Conservation (phyloP, 1,139 yeast genomes). For the Saccharomycopsis phalli region DNA sequence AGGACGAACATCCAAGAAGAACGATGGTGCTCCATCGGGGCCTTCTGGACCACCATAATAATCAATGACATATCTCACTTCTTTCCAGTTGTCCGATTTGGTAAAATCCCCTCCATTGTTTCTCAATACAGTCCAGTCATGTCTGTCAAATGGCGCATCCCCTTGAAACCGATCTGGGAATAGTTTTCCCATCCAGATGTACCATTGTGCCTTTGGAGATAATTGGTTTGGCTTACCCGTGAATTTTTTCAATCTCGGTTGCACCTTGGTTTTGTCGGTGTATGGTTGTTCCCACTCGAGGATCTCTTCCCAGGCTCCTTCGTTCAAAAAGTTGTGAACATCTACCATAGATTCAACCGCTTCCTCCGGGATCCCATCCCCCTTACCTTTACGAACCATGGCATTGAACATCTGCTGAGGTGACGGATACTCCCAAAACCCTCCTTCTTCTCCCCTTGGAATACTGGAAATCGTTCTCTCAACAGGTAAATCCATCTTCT, state of each 20-base stretch:
- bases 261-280: constrained; percentile 41
- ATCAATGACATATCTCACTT: constrained; percentile 87
- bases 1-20: constrained; percentile 89
- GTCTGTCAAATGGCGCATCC: constrained; percentile 93
- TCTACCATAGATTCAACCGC: constrained; percentile 97
- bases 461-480: constrained; percentile 77
- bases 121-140: constrained; percentile 95
- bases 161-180: constrained; percentile 68
- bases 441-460: constrained; percentile 71
- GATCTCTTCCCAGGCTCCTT: constrained; percentile 97
- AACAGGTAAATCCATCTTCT: constrained; percentile 66
- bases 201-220: constrained; percentile 79
- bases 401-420: constrained; percentile 99
- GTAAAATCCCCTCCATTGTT: constrained; percentile 27
- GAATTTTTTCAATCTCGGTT: constrained; percentile 75
- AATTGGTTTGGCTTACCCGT: constrained; percentile 87
- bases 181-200: constrained; percentile 53
- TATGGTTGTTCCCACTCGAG: constrained; percentile 75
- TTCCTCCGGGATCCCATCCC: constrained; percentile 77
- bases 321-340: constrained; percentile 92
- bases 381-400: constrained; percentile 86
- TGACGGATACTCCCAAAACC: constrained; percentile 93
- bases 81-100: constrained; percentile 40
- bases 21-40: constrained; percentile 80
- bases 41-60: constrained; percentile 95